phyloP scores from a whole-genome alignment of 192 early-diverging fungal species.

The Martensiomyces pterosporus region DNA sequence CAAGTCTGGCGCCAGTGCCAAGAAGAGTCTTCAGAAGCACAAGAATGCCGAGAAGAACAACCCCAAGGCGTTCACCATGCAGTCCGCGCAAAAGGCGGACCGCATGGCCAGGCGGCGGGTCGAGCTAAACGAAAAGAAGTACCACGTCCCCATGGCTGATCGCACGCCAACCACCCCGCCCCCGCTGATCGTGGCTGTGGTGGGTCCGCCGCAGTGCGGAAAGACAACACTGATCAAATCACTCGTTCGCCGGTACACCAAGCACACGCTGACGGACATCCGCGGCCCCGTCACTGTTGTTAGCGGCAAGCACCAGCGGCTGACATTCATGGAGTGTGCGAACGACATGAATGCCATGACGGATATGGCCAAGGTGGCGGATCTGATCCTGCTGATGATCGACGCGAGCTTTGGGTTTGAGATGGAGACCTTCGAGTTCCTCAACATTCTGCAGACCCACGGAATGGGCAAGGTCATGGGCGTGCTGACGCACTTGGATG shows the following conservation, averaged over 20 bases:
- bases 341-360: slow-evolving; percentile 98
- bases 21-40: slow-evolving; percentile 71
- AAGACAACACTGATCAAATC: slow-evolving; percentile 98
- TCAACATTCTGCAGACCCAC: slow-evolving; percentile 95
- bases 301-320: slow-evolving; percentile 86
- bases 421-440: slow-evolving; percentile 99
- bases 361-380: slow-evolving; percentile 95
- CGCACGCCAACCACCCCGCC: slow-evolving; percentile 86
- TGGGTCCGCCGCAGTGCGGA: slow-evolving; percentile 89
- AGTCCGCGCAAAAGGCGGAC: slow-evolving; percentile 70
- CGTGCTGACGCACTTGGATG: slow-evolving; percentile 93
- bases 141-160: slow-evolving; percentile 95
- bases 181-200: slow-evolving; percentile 91
- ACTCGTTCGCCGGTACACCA: slow-evolving; percentile 91
- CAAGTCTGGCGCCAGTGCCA: slow-evolving; percentile 82
- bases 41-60: slow-evolving; percentile 61
- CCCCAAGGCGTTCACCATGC: slow-evolving; percentile 68
- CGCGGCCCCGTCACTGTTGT: slow-evolving; percentile 98
- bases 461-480: slow-evolving; percentile 99
- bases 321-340: slow-evolving; percentile 96
- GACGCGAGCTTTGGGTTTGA: slow-evolving; percentile 99
- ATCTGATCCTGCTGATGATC: slow-evolving; percentile 89
- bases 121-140: slow-evolving; percentile 83
- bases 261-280: slow-evolving; percentile 86
- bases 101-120: slow-evolving; percentile 74